These are phyloP conservation scores for Corynespora cassiicola DNA, from an alignment of 2,329 filamentous ascomycete species.

Conservation along the genomic window DNA sequence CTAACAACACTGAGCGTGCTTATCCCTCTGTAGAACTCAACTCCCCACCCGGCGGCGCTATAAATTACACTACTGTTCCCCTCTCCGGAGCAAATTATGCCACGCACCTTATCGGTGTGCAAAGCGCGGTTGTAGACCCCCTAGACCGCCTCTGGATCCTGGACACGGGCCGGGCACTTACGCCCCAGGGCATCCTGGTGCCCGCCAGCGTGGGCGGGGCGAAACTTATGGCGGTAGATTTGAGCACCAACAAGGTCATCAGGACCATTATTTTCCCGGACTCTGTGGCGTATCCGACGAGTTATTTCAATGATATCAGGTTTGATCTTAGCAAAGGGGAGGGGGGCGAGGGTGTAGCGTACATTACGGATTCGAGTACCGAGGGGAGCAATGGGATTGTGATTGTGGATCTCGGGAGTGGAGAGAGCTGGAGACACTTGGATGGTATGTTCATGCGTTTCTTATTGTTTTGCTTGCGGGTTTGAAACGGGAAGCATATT, in stretches of 20 bases:
- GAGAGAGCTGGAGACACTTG: slow-evolving; percentile 58
- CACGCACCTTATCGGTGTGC: slow-evolving; percentile 55
- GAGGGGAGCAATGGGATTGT: slow-evolving; percentile 38
- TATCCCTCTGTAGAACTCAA: too few species aligned
- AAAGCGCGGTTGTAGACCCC: slow-evolving; percentile 58
- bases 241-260: slow-evolving; percentile 54
- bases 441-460: too few species aligned
- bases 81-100: too few species aligned
- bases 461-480: too few species aligned
- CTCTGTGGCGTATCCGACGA: slow-evolving; percentile 52
- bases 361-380: slow-evolving; percentile 58
- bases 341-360: slow-evolving; percentile 55
- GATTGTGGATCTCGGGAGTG: slow-evolving; percentile 53
- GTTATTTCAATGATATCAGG: slow-evolving; percentile 60
- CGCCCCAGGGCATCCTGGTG: slow-evolving; percentile 44
- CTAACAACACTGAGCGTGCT: too few species aligned
- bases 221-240: slow-evolving; percentile 58
- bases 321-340: too few species aligned
- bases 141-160: slow-evolving; percentile 57
- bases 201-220: slow-evolving; percentile 52
- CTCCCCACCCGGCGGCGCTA: too few species aligned
- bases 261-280: slow-evolving; percentile 57
- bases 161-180: slow-evolving; percentile 54
- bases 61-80: too few species aligned
- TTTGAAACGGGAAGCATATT: too few species aligned